Percentiles rank a stretch among this genome's conserved stretches.
Evolutionary conservation across 2,329 filamentous ascomycete genomes (phyloP).

Genomic region (Ampelomyces quisqualis): DNA sequence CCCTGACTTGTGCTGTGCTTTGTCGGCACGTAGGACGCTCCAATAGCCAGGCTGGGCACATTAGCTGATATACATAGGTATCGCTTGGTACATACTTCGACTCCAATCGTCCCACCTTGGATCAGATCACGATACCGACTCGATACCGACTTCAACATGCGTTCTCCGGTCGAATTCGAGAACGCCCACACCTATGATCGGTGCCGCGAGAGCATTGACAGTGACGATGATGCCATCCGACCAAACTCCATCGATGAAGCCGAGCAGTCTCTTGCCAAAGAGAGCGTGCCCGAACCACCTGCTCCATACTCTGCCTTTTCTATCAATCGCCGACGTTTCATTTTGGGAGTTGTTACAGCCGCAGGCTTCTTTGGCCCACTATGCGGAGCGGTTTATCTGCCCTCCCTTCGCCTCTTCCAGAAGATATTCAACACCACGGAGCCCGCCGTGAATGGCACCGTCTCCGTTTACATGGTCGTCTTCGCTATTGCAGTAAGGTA

Average conservation of each 20-base stretch:
- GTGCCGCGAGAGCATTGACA: constrained; percentile 27
- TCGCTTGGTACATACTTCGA: constrained; percentile 17
- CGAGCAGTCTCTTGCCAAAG: constrained; percentile 12
- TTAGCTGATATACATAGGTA: constrained; percentile 13
- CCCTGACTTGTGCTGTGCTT: constrained; percentile 5
- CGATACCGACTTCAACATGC: constrained; percentile 14
- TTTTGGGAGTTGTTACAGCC: constrained; percentile 44
- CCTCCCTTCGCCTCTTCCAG: constrained; percentile 43
- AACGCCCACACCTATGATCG: constrained; percentile 22
- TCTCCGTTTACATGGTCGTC: constrained; percentile 50
- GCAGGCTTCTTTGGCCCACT: constrained; percentile 49
- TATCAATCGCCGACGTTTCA: constrained; percentile 39
- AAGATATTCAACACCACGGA: constrained; percentile 41
- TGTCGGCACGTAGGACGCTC: constrained; percentile 17
- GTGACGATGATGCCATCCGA: constrained; percentile 19
- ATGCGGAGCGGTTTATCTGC: constrained; percentile 50
- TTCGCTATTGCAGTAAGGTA: constrained; percentile 44
- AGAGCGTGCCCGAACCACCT: constrained; percentile 7
- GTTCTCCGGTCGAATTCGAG: constrained; percentile 28
- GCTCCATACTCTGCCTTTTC: constrained; percentile 45
- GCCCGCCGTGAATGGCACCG: constrained; percentile 47
- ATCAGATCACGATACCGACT: not conserved
- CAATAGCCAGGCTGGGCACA: constrained; percentile 16
- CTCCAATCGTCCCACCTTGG: constrained; percentile 7
- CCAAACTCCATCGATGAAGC: constrained; percentile 14